A percentile compares a stretch with the other conserved stretches of the same genome.
These are phyloP conservation scores for Rhizopus microsporus DNA, from an alignment of 371 early-diverging fungal species.

Conservation along the genomic window DNA sequence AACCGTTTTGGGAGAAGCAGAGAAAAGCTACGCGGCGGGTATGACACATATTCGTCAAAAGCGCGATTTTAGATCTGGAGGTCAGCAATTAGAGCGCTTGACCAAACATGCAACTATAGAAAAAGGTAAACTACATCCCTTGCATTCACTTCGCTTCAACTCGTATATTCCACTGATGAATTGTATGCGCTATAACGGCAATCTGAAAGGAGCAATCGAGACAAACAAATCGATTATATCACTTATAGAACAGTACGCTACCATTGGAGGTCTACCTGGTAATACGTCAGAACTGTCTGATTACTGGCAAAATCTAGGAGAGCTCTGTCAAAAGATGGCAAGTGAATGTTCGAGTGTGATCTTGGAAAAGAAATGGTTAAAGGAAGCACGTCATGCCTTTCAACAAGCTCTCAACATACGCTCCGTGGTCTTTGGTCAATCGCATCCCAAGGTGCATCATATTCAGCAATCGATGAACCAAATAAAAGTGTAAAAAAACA, in stretches of 20 bases:
- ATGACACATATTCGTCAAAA: slow-evolving; percentile 33
- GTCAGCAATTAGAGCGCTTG: slow-evolving; percentile 25
- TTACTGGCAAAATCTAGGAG: slow-evolving; percentile 62
- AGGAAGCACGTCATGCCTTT: slow-evolving; percentile 54
- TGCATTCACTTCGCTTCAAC: slow-evolving; percentile 52
- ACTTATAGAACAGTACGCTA: slow-evolving; percentile 34
- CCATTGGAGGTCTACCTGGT: slow-evolving; percentile 44
- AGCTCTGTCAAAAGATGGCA: slow-evolving; percentile 52
- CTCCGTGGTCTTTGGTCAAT: slow-evolving; percentile 50
- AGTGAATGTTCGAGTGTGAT: slow-evolving; percentile 32
- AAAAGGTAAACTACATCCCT: slow-evolving; percentile 31
- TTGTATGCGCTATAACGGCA: slow-evolving; percentile 47
- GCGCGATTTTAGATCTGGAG: slow-evolving; percentile 35
- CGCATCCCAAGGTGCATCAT: slow-evolving; percentile 46
- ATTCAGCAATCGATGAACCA: slow-evolving; percentile 6
- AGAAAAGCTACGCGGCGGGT: slow-evolving; percentile 30
- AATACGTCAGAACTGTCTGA: slow-evolving; percentile 65
- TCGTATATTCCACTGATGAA: slow-evolving; percentile 61
- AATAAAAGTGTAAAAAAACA: neutral
- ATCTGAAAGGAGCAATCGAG: slow-evolving; percentile 57
- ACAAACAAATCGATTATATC: slow-evolving; percentile 55
- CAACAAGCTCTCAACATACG: slow-evolving; percentile 46
- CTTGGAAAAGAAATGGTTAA: slow-evolving; percentile 39
- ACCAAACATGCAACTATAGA: slow-evolving; percentile 12
- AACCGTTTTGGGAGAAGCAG: slow-evolving; percentile 42